Base-by-base conservation (phyloP, 768 basidiomycete species). In the Jaapia argillacea region DNA sequence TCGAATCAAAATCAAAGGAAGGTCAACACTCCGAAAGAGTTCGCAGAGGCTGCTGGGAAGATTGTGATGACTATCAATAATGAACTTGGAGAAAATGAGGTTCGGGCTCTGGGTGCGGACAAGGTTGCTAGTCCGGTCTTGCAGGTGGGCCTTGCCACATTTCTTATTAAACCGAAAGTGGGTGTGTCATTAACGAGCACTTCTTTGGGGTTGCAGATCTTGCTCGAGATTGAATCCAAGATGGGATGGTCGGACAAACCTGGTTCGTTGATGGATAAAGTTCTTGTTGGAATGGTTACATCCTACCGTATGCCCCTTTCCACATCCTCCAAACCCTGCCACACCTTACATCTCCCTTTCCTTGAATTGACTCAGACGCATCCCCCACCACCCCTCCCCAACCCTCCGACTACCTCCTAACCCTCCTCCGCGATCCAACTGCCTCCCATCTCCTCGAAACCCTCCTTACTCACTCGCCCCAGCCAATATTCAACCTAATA, bases 391-490 rank as follows among this genome's bases (percentile, higher is more conserved):
- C n/a, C n/a, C n/a, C n/a, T n/a, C n/a, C n/a, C n/a, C 75, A 80
- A 47, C 65, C 74, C 7, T 83, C 84, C 0, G 86, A 91, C 56
- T 97, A 83, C 59, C 65, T 96, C 41, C 74, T 75, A 6, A 85
- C 86, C 1, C 72, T 96, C 10, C 70, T 96, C 14, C 76, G 88
- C 40, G 89, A 93, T 54, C 75, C 81, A 2, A 89, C 88, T 2
- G 85, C 92, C 0, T 94, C 93, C 0, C 90, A 93, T 55, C 70
- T 94, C 2, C 70, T 92, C n/a, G 92, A 97, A 59, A 78, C 79
- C 1, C 66, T 94, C 24, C 74, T 92, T 20, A 60, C 64, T 4
- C 71, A 74, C 40, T 74, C 79, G 14, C 80, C 89, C 0, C 60
- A 68, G 4, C 53, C 62, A 14, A 71, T n/a, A n/a, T n/a, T n/a